Conservation (phyloP, 495 filamentous ascomycete genomes). For the Jackrogersella minutella region DNA sequence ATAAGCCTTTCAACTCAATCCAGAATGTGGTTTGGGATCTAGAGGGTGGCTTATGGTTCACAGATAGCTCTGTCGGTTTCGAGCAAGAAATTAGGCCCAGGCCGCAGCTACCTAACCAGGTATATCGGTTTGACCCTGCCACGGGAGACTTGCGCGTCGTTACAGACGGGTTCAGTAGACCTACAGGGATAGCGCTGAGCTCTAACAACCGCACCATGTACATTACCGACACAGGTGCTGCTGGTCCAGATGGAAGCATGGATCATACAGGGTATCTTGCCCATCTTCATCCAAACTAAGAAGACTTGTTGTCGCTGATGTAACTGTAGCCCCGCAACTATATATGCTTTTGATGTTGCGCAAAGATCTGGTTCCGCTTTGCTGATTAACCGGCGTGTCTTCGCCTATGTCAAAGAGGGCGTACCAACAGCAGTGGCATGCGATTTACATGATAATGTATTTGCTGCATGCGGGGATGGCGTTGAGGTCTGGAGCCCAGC, state of each 20-base stretch:
- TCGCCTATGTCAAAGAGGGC: constrained; percentile 56
- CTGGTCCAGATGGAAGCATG: constrained; percentile 34
- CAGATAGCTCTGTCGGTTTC: constrained; percentile 53
- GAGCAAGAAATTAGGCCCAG: constrained; percentile 53
- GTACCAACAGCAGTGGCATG: constrained; percentile 57
- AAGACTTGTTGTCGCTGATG: background rate
- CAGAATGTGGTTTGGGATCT: constrained; percentile 51
- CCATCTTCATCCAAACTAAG: background rate
- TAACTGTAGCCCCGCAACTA: constrained; percentile 37
- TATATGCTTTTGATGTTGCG: constrained; percentile 49
- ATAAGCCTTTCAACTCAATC: constrained; percentile 57
- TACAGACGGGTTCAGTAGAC: constrained; percentile 53
- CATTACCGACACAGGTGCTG: constrained; percentile 53
- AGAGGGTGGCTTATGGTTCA: constrained; percentile 60
- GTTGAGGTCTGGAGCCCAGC: constrained; percentile 58
- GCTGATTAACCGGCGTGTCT: constrained; percentile 59
- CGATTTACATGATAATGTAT: constrained; percentile 55
- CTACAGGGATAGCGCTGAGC: constrained; percentile 53
- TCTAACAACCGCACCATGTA: constrained; percentile 51
- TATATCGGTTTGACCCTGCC: constrained; percentile 53
- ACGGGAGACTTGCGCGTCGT: constrained; percentile 50
- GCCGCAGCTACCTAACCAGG: constrained; percentile 54
- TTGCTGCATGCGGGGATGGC: constrained; percentile 58
- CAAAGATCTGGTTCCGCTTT: constrained; percentile 42
- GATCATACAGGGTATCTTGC: constrained; percentile 25